These are phyloP conservation scores for Neopestalotiopsis rosae DNA, from an alignment of 2,329 filamentous ascomycete species.

Conservation along the genomic window DNA sequence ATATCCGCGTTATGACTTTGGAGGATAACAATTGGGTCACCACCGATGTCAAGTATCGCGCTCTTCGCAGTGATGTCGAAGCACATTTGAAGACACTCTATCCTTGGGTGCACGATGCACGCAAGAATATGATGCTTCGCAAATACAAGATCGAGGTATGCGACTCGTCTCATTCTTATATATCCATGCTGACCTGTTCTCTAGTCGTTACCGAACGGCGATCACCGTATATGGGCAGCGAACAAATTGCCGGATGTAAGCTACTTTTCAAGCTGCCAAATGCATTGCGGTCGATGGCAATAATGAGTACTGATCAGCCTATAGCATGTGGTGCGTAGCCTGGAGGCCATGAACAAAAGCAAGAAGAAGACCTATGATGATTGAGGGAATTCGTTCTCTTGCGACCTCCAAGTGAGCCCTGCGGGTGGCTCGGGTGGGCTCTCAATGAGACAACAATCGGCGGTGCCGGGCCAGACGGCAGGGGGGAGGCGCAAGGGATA, in stretches of 20 bases:
- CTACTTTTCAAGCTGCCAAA: neutral
- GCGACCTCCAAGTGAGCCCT: too few relatives aligned
- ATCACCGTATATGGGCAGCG: constrained; percentile 1
- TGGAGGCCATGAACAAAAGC: neutral
- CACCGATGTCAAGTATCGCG: neutral
- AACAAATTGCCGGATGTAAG: neutral
- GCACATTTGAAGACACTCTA: neutral
- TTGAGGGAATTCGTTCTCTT: too few relatives aligned
- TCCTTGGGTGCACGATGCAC: neutral
- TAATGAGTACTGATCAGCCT: neutral
- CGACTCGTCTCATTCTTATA: too few relatives aligned
- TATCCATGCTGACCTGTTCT: too few relatives aligned
- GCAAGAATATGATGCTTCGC: neutral
- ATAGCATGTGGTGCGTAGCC: neutral
- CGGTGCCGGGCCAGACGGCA: constrained; percentile 9
- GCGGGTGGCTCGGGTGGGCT: too few relatives aligned
- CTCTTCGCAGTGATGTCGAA: neutral
- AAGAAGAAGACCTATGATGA: neutral
- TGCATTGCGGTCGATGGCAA: too few relatives aligned
- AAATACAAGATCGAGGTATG: constrained; percentile 4
- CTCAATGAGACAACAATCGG: too few relatives aligned
- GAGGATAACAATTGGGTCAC: neutral
- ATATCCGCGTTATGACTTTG: neutral
- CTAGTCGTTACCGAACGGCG: neutral
- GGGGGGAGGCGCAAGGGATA: neutral